These are phyloP conservation scores for Clarireedia hainanense DNA, from an alignment of 2,329 filamentous ascomycete genomes.

Conservation along the genomic window DNA sequence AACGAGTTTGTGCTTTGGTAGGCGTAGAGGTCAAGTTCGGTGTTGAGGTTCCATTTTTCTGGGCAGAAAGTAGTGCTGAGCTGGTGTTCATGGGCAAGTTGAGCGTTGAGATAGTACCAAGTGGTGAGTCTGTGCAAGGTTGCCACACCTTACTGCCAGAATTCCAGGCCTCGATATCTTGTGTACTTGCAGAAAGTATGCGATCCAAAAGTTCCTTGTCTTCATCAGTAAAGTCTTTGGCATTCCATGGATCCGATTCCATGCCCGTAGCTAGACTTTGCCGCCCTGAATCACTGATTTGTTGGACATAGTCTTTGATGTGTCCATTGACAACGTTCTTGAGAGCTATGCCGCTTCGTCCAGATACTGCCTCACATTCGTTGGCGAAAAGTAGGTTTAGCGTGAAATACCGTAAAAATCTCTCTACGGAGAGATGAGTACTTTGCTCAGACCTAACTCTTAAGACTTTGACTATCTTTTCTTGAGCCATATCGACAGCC, in stretches of 20 bases:
- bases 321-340: slow-evolving; percentile 76
- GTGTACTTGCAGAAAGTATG: slow-evolving; percentile 63
- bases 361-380: slow-evolving; percentile 79
- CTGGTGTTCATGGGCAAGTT: slow-evolving; percentile 2
- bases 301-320: slow-evolving; percentile 71
- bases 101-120: slow-evolving; percentile 14
- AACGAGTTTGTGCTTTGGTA: slow-evolving; percentile 56
- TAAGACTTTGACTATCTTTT: slow-evolving; percentile 66
- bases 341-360: slow-evolving; percentile 64
- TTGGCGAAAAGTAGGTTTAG: slow-evolving; percentile 78
- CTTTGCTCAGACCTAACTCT: slow-evolving; percentile 71
- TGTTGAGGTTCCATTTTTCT: slow-evolving; percentile 33
- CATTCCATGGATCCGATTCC: slow-evolving; percentile 74
- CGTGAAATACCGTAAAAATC: slow-evolving; percentile 75
- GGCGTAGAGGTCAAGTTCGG: slow-evolving; percentile 16
- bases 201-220: slow-evolving; percentile 52
- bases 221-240: slow-evolving; percentile 63
- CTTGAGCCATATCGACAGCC: slow-evolving; percentile 73
- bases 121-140: slow-evolving; percentile 26
- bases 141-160: slow-evolving; percentile 52
- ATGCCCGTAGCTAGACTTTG: slow-evolving; percentile 68
- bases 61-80: slow-evolving; percentile 6
- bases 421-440: slow-evolving; percentile 54
- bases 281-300: slow-evolving; percentile 63
- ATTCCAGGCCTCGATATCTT: slow-evolving; percentile 60